Evolutionary conservation across 2,329 filamentous ascomycete species (phyloP), one percentile per base, ranked within the genome.

Genomic region (Claviceps pazoutovae): DNA sequence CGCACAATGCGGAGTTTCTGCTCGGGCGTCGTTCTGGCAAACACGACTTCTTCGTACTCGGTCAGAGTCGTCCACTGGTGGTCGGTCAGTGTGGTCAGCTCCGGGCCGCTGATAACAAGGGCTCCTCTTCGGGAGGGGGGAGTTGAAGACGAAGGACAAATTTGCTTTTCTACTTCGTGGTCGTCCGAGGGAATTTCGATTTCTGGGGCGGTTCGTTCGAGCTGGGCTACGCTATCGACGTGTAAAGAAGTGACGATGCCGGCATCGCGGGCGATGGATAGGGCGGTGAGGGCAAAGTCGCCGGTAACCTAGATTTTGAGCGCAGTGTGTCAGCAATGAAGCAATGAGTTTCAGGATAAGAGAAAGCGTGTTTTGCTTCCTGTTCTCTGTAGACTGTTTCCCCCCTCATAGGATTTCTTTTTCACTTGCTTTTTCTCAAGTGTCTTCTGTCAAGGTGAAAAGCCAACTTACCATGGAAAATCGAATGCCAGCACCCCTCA

Each of bases 1-100:
- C 78, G 78, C n/a, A 90, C 84, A 55, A 89, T 89, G 37, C 83
- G 80, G 6, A 89, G 75, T 62, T 90, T 90, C 62, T 89, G 84
- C 60, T 89, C 84, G 0, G 84, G 85, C 0, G 85, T 88, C 0
- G 84, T 89, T 13, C 84, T 74, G 1, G 85, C 82, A 61, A 89
- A 88, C 13, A 89, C 67, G 39, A 89, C 83, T 60, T 88, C 85
- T 26, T 80, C 72, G 57, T 88, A 89, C 8, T 68, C 60, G 34
- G 74, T 72, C 1, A 90, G 71, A 36, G 74, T 71, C 53, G 81
- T 74, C 85, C 86, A 90, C 63, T 89, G 84, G 39, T 75, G 61
- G 9, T 83, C 78, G 52, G 79, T 83, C 3, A 89, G 73, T 1
- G 71, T 71, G 48, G 82, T 75, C 23, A 90, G 71, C 53, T 90